phyloP scores from a whole-genome alignment of 2,329 filamentous ascomycete genomes.

The Aspergillus phoenicis region DNA sequence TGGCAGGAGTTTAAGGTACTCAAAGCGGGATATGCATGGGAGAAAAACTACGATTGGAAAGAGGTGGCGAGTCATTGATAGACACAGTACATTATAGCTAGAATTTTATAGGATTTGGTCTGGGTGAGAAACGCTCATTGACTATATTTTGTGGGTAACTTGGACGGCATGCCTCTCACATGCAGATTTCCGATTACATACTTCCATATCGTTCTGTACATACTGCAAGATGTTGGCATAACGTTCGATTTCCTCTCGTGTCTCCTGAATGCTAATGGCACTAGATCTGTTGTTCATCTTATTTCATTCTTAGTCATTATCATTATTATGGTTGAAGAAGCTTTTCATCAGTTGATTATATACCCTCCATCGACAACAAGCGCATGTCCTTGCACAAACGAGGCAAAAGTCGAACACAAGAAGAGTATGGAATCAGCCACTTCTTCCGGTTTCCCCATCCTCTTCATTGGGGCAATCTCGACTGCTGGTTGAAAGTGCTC shows the following conservation, averaged over 20 bases:
- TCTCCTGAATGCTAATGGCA: no score
- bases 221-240: no score
- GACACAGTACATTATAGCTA: background rate
- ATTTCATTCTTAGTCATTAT: background rate
- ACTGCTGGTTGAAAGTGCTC: conserved; percentile 46
- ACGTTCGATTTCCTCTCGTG: no score
- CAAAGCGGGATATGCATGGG: conserved; percentile 28
- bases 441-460: conserved; percentile 55
- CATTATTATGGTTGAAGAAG: background rate
- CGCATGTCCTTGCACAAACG: conserved; percentile 57
- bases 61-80: conserved; percentile 12
- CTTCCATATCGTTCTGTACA: no score
- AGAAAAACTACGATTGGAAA: conserved; percentile 29
- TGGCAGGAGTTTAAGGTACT: conserved; percentile 34
- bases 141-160: background rate
- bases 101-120: background rate
- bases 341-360: conserved; percentile 39
- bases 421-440: conserved; percentile 56
- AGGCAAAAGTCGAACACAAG: conserved; percentile 52
- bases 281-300: no score
- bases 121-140: background rate
- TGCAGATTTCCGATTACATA: no score
- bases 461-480: conserved; percentile 53
- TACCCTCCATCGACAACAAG: conserved; percentile 59
- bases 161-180: no score